Percentiles rank a stretch among this genome's conserved stretches.
Evolutionary conservation across 306 rosid genomes (phyloP).

Genomic region (Prunus armeniaca): DNA sequence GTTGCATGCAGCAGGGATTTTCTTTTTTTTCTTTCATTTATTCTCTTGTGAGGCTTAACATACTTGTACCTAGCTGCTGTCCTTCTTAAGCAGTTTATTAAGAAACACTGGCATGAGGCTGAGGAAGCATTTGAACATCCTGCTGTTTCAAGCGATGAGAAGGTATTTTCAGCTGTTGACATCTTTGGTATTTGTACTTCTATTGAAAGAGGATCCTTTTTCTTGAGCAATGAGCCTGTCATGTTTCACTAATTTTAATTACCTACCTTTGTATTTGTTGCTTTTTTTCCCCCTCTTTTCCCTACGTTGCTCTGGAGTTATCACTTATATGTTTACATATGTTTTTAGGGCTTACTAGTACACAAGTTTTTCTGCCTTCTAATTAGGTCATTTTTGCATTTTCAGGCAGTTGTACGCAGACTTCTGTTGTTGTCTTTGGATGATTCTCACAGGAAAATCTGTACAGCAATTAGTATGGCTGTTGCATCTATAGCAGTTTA

Average conservation of each 20-base stretch:
- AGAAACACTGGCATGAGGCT: conserved; percentile 90
- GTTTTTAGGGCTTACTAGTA: background rate
- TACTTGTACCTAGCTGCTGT: conserved; percentile 88
- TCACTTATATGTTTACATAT: background rate
- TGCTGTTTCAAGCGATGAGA: conserved; percentile 68
- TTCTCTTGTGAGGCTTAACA: conserved; percentile 56
- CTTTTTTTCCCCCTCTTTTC: background rate
- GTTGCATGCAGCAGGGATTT: conserved; percentile 18
- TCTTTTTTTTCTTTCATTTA: background rate
- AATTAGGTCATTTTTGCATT: conserved; percentile 27
- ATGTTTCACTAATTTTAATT: background rate
- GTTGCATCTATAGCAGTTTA: conserved; percentile 81
- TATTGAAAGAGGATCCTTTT: background rate
- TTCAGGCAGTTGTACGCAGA: conserved; percentile 61
- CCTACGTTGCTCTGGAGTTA: background rate
- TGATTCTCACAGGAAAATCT: conserved; percentile 82
- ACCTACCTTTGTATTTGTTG: background rate
- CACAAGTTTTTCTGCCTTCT: background rate
- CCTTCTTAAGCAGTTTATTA: conserved; percentile 87
- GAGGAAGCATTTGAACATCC: conserved; percentile 90
- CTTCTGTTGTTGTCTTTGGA: conserved; percentile 74
- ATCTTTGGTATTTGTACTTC: conserved; percentile 3
- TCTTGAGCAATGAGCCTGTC: background rate
- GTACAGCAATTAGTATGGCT: conserved; percentile 95
- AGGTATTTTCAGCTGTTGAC: conserved; percentile 42